Base-by-base conservation (phyloP, 805 yeast species). In the Saturnispora besseyi region DNA sequence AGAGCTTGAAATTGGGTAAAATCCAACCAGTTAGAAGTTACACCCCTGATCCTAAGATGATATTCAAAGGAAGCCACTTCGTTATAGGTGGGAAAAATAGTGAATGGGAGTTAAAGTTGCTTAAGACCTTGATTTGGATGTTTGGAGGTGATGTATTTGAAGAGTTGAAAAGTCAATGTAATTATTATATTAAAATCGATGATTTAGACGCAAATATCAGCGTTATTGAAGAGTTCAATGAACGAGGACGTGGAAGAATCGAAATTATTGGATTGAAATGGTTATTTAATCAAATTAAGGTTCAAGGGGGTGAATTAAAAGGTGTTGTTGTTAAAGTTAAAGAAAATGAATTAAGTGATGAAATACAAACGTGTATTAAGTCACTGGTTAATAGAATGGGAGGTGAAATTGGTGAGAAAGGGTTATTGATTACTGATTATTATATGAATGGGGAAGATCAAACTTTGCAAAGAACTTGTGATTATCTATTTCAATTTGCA, bases 91-190 rank as follows among this genome's bases (percentile, higher is more conserved):
- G 24, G 8, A 36, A 36, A 11, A 15, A 22, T 12, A 36, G 21
- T 18, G 40, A 15, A n/a, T 36, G 40, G 40, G 40, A 36, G 15
- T 18, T 10, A 8, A 36, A 11, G 5, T 18, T 36, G 12, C 72
- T 87, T 13, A 75, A 79, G 55, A 82, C 81, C 6, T 87, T 84
- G 0, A 83, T 83, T 2, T 65, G 76, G 21, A 81, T 86, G 1
- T 73, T 86, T 52, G 98, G 97, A 2, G 98, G 96, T 3, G 81
- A 77, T 32, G 80, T 72, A 59, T 68, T 78, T 38, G 84, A 82
- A 52, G 69, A 69, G 10, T 68, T 90, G 30, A 81, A 87, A 8
- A 75, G 76, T 48, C 77, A 76, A 55, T 86, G 95, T 1, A 87
- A 96, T 0, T 97, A 91, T 70, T 72, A 88, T 33, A 69, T 91